These are phyloP conservation scores for Juncus effusus DNA, from an alignment of 176 grass and related monocot genomes.

Conservation along the genomic window DNA sequence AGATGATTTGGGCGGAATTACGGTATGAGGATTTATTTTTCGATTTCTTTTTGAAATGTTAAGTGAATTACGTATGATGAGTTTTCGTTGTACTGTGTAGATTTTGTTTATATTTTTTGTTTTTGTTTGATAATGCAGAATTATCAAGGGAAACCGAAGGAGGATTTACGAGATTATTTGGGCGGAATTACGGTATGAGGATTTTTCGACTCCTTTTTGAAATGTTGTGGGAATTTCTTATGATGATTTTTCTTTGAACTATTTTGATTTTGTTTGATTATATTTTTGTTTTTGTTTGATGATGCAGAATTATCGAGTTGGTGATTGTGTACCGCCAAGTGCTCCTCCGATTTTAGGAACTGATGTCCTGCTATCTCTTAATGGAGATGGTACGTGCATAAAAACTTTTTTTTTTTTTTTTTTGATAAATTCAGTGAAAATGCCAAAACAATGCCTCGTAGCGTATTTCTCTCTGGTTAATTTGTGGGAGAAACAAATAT, in stretches of 20 bases:
- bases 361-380: conserved; percentile 13
- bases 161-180: conserved; percentile 62
- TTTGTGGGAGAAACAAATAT: too few relatives aligned
- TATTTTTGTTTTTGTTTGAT: conserved; percentile 8
- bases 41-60: too few relatives aligned
- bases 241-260: too few relatives aligned
- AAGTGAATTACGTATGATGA: too few relatives aligned
- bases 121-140: too few relatives aligned
- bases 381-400: neutral
- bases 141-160: conserved; percentile 46
- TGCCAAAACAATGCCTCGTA: too few relatives aligned
- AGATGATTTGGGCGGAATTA: conserved; percentile 39
- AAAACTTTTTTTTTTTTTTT: neutral
- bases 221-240: too few relatives aligned
- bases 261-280: neutral
- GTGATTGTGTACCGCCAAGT: conserved; percentile 51
- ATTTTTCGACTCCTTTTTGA: too few relatives aligned
- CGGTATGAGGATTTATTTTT: neutral
- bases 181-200: conserved; percentile 9
- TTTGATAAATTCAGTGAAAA: too few relatives aligned
- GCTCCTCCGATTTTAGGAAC: conserved; percentile 73
- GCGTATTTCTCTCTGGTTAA: too few relatives aligned
- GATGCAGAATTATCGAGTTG: conserved; percentile 36
- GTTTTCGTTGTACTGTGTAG: too few relatives aligned
- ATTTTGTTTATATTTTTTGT: too few relatives aligned